phyloP scores from a whole-genome alignment of 257 asterid species.

The Petrea volubilis region DNA sequence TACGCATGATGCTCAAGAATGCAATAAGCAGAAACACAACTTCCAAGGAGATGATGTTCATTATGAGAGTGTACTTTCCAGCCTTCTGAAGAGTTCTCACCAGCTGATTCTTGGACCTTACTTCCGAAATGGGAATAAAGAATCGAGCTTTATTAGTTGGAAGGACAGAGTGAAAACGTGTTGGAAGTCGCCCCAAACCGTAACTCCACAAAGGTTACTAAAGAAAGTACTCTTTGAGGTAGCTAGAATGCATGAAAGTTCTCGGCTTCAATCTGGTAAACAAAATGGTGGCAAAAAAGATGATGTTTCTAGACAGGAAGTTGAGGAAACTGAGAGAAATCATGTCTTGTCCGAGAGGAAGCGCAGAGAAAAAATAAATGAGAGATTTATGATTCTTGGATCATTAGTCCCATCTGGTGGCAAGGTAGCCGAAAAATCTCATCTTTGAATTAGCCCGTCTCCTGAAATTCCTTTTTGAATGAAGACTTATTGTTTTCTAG shows the following conservation, averaged over 20 bases:
- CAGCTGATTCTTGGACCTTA: slow-evolving; percentile 69
- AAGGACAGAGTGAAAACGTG: slow-evolving; percentile 27
- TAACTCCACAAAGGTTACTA: slow-evolving; percentile 55
- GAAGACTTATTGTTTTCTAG: not conserved
- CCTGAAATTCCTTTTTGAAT: not conserved
- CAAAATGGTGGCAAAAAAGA: slow-evolving; percentile 40
- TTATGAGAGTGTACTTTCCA: slow-evolving; percentile 71
- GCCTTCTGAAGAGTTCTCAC: slow-evolving; percentile 70
- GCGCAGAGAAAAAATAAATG: slow-evolving; percentile 73
- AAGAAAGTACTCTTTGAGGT: slow-evolving; percentile 75
- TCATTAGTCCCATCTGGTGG: slow-evolving; percentile 80
- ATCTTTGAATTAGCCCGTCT: not conserved
- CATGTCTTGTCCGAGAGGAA: slow-evolving; percentile 75
- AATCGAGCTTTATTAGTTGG: slow-evolving; percentile 76
- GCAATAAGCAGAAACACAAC: slow-evolving; percentile 38
- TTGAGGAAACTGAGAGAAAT: slow-evolving; percentile 53
- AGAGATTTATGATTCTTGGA: slow-evolving; percentile 64
- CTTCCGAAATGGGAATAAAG: slow-evolving; percentile 45
- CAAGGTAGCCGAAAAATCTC: slow-evolving; percentile 52
- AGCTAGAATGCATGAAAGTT: slow-evolving; percentile 51
- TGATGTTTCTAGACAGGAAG: slow-evolving; percentile 37
- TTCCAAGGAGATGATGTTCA: slow-evolving; percentile 50
- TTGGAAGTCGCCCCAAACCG: slow-evolving; percentile 20
- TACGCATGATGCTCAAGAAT: slow-evolving; percentile 35
- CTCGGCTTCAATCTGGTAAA: slow-evolving; percentile 32